Conservation (phyloP, 306 rosid genomes). For the Dalbergia cochinchinensis region DNA sequence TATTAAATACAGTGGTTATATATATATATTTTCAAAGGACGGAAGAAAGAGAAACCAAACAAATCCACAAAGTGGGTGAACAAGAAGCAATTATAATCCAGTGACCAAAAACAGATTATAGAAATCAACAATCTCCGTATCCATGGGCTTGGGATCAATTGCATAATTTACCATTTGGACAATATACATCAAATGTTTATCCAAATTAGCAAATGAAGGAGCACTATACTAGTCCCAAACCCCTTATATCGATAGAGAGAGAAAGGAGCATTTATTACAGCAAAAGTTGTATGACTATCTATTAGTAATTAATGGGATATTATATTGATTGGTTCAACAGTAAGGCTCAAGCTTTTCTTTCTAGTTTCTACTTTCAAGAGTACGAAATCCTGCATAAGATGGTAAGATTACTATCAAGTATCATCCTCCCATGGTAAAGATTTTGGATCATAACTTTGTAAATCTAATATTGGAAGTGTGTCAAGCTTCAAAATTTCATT, state of each 20-base stretch:
- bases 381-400: background rate
- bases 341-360: constrained; percentile 19
- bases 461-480: constrained; percentile 23
- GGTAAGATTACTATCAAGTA: constrained; percentile 1
- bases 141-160: constrained; percentile 6
- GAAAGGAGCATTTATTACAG: constrained; percentile 16
- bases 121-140: constrained; percentile 19
- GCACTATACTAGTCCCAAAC: constrained; percentile 12
- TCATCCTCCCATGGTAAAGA: background rate
- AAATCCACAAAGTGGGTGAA: constrained; percentile 12
- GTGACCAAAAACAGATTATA: constrained; percentile 31
- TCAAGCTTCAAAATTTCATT: constrained; percentile 21
- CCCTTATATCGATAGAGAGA: constrained; percentile 30
- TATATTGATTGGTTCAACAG: constrained; percentile 5
- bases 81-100: constrained; percentile 34
- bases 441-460: constrained; percentile 28
- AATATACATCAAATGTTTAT: constrained; percentile 30
- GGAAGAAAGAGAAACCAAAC: constrained; percentile 10
- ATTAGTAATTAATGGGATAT: constrained; percentile 17
- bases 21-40: background rate
- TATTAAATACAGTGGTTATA: constrained; percentile 6
- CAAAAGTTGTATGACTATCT: constrained; percentile 13
- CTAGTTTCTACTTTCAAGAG: background rate
- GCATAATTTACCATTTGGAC: constrained; percentile 34
- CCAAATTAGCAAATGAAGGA: constrained; percentile 26